phyloP scores from a whole-genome alignment of 371 early-diverging fungal species.

The Ordospora colligata region DNA sequence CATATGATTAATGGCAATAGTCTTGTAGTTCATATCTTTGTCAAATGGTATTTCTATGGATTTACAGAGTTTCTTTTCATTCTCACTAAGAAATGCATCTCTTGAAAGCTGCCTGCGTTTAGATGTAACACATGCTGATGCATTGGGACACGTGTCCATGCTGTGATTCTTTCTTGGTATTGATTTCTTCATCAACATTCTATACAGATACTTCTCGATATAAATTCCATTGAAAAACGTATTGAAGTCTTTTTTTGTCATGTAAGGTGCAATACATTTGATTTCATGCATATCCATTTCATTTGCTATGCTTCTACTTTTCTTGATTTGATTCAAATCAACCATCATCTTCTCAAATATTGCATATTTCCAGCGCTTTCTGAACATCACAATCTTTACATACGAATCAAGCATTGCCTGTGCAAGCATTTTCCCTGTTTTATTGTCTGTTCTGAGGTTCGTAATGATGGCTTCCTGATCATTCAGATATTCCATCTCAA shows the following conservation, averaged over 20 bases:
- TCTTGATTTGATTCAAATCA: conserved; percentile 72
- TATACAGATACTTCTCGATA: conserved; percentile 12
- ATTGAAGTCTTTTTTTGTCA: conserved; percentile 72
- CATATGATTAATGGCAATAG: not conserved
- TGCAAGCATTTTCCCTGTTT: conserved; percentile 66
- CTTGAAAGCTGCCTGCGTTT: not conserved
- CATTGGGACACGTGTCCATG: too few relatives aligned
- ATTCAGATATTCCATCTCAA: conserved; percentile 86
- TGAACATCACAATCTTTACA: conserved; percentile 71
- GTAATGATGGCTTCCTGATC: conserved; percentile 83
- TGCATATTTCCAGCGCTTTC: conserved; percentile 72
- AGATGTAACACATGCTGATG: too few relatives aligned
- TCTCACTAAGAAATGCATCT: not conserved
- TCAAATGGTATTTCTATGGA: not conserved
- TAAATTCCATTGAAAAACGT: conserved; percentile 67
- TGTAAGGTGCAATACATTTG: conserved; percentile 75
- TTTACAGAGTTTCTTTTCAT: not conserved
- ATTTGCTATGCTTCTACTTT: conserved; percentile 72
- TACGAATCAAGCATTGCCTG: conserved; percentile 79
- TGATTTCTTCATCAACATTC: not conserved
- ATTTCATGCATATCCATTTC: conserved; percentile 71
- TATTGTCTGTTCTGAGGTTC: conserved; percentile 75
- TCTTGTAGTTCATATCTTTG: not conserved
- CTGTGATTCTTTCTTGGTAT: too few relatives aligned
- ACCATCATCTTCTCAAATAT: conserved; percentile 73